Base-by-base conservation (phyloP, 1,284 basidiomycete genomes). In the Cutaneotrichosporon dermatis region DNA sequence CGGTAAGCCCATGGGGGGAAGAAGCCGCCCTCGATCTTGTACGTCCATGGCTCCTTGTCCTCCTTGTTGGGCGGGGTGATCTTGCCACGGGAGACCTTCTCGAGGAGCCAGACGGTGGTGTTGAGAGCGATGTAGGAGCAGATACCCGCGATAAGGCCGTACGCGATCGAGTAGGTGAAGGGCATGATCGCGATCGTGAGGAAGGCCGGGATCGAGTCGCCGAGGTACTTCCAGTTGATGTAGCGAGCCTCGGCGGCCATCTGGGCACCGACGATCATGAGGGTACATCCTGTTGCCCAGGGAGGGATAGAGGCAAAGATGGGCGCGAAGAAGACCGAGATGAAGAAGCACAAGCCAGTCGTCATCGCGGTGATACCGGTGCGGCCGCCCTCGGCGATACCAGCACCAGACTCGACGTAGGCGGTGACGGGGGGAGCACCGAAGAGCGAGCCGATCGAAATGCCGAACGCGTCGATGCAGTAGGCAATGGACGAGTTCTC, bases 341-440 rank as follows among this genome's bases (percentile, higher is more conserved):
- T 77, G 76, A 93, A 89, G 83, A 94, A 93, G 69, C 86, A 83
- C 61, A 92, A 73, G 1, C 88, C 86, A 1, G 85, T 85, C n/a
- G 82, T 80, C 62, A 92, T 82, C 4, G 87, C 90, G 0, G 91
- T 89, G 59, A 94, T 79, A 49, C 92, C 91, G 0, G 91, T 94
- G 77, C 88, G 89, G 40, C 91, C 91, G 49, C 91, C 91, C 82
- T 94, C 91, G 80, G 76, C 70, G 61, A 73, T 77, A 68, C 69
- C 74, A 44, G 74, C 71, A 13, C 72, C 74, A 33, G 69, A 71
- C 63, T 75, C 73, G 67, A 94, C 86, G 79, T 88, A 94, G 4
- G 91, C 88, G 1, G 90, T 93, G 49, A 90, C 89, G 54, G 91
- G 91, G 50, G 87, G 88, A n/a, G 86, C 87, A 43, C 91, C 91